Conservation (phyloP, 2,329 filamentous ascomycete species). For the Penicillium sp. region DNA sequence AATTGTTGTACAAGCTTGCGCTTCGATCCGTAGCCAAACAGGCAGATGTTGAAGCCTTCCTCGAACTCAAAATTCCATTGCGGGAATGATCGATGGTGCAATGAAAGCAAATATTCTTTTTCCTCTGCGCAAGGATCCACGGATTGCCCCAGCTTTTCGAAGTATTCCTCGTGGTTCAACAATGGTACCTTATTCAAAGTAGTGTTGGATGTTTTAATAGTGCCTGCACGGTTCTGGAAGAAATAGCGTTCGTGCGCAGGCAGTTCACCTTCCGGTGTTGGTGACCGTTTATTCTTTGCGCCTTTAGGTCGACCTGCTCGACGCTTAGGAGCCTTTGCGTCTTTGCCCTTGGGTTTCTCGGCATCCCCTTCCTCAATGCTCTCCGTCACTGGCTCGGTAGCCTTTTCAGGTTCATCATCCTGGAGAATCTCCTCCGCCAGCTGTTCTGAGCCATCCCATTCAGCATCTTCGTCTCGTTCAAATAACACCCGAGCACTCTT, state of each 20-base stretch:
- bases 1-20: slow-evolving; percentile 71
- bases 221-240: slow-evolving; percentile 81
- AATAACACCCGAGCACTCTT: slow-evolving; percentile 80
- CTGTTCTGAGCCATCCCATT: slow-evolving; percentile 64
- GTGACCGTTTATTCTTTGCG: slow-evolving; percentile 63
- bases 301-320: slow-evolving; percentile 58
- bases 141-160: slow-evolving; percentile 64
- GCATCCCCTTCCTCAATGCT: slow-evolving; percentile 36
- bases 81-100: slow-evolving; percentile 79
- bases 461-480: slow-evolving; percentile 68
- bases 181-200: slow-evolving; percentile 72
- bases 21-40: slow-evolving; percentile 94
- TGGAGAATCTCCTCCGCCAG: slow-evolving; percentile 69
- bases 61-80: slow-evolving; percentile 92
- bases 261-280: slow-evolving; percentile 77
- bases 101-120: slow-evolving; percentile 67
- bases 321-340: slow-evolving; percentile 51
- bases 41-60: slow-evolving; percentile 82
- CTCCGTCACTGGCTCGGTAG: slow-evolving; percentile 25
- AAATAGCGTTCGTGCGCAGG: slow-evolving; percentile 92
- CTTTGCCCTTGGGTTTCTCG: slow-evolving; percentile 45
- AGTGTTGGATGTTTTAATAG: slow-evolving; percentile 81
- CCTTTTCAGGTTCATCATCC: slow-evolving; percentile 32
- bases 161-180: slow-evolving; percentile 91
- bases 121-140: slow-evolving; percentile 70